Percentiles rank a stretch among this genome's conserved stretches.
phyloP scores from a whole-genome alignment of 805 yeast genomes.

The Debaryomyces tyrocola region DNA sequence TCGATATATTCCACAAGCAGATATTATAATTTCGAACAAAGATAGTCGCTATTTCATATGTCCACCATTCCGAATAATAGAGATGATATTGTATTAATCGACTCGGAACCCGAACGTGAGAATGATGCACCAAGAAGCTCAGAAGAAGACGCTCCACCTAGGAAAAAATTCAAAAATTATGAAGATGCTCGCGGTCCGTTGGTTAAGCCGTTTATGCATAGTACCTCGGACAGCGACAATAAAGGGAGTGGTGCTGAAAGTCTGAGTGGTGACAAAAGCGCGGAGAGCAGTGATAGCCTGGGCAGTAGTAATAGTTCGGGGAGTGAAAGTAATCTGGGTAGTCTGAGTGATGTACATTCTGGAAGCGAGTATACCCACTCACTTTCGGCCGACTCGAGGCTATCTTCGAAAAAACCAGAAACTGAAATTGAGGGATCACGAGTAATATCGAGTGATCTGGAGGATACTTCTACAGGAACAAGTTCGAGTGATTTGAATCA shows the following conservation, averaged over 20 bases:
- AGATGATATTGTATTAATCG: slow-evolving; percentile 25
- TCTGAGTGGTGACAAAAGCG: too few species aligned
- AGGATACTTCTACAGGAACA: slow-evolving; percentile 5
- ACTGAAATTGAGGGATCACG: neutral
- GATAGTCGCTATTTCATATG: neutral
- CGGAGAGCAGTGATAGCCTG: too few species aligned
- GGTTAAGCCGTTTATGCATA: slow-evolving; percentile 2
- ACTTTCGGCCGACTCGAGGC: neutral
- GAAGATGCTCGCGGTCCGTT: neutral
- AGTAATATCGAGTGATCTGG: slow-evolving; percentile 5
- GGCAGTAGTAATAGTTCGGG: too few species aligned
- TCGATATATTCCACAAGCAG: too few species aligned
- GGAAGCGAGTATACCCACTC: neutral
- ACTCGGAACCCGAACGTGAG: slow-evolving; percentile 18
- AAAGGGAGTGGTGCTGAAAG: neutral
- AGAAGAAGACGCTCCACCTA: slow-evolving; percentile 3
- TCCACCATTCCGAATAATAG: neutral
- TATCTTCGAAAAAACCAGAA: neutral
- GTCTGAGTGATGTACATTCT: too few species aligned
- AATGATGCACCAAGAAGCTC: neutral
- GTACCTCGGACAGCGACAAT: neutral
- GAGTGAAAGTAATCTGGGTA: too few species aligned
- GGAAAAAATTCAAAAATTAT: slow-evolving; percentile 5
- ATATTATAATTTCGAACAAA: too few species aligned
- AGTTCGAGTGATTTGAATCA: slow-evolving; percentile 1